Evolutionary conservation across 106 monocot genomes (phyloP), one percentile per base, ranked within the genome.

Genomic region (Dioscorea zingiberensis): DNA sequence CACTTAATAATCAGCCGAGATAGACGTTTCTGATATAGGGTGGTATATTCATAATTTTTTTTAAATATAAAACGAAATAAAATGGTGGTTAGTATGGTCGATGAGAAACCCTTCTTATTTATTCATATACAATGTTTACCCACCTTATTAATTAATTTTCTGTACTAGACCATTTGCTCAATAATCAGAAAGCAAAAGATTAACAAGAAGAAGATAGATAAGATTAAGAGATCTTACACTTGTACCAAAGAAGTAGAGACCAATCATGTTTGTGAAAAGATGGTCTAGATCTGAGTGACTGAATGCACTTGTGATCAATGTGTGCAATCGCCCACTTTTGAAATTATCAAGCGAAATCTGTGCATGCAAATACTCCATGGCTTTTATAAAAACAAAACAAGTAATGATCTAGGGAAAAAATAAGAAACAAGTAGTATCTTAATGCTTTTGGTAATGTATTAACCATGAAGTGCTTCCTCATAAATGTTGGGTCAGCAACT

Each of bases 321-420:
- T 91, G 72, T 91, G 95, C 63, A 91, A 25, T 15, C 85, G 77
- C 27, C 95, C 85, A 53, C 68, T 84, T 66, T 77, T 97, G 25
- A 97, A 46, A 58, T 97, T 97, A 28, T 83, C 80, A 30, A 97
- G 47, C 21, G 91, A 97, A 70, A 97, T 81, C 95, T 97, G 91
- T 47, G 48, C 70, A 62, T 48, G 55, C 14, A 32, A 64, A 57
- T 56, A 13, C 64, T 15, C 22, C 30, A 54, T 54, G 44, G 54
- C 48, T 14, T 48, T 47, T 54, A 28, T 16, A 23, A 18, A 51
- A 51, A 51, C 15, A 15, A 51, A 1, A 19, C 51, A 51, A 19
- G 4, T 32, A 59, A 48, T 23, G 3, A 59, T 19, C 16, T 21
- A 71, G 28, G 4, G n/a, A 45, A 63, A 55, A 32, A 59, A 46